Base-by-base conservation (phyloP, 495 filamentous ascomycete species). In the Podospora comata region DNA sequence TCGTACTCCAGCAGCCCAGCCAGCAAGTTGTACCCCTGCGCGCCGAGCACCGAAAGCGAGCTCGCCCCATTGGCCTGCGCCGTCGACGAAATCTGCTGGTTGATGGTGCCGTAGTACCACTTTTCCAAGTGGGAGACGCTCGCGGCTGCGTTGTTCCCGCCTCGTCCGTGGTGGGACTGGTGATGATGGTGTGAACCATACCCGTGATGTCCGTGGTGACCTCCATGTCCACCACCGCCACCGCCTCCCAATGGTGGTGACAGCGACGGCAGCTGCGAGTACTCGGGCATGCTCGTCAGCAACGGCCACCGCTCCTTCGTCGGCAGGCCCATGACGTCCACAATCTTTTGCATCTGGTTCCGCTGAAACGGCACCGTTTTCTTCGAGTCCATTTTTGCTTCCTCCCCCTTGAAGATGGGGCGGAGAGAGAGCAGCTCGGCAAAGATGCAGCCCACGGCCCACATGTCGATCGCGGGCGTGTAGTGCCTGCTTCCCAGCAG, bases 341-440 rank as follows among this genome's bases (percentile, higher is more conserved):
- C 92, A 65, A 99, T 99, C 77, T 97, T 97, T 75, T 93, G 92
- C 93, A 99, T 97, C 80, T 99, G 95, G 74, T 98, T 97, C 27
- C 93, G 88, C 78, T 99, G 95, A 74, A 99, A 99, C 0, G 95
- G 95, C 0, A 98, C 93, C 4, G 91, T 94, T 79, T 97, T 97
- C 77, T 98, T 98, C 77, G 84, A 90, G 77, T 98, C 96, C 92
- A 97, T 97, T 79, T 99, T 99, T 5, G 94, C 95, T 79, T 99
- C 95, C 74, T 99, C 95, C 4, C 95, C 95, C 73, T 99, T 99
- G 83, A 99, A 99, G 61, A 99, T 98, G 2, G 95, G 95, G 2
- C 94, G 88, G 6, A 99, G 82, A 11, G 91, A 92, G 0, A 99
- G 82, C 2, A 99, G 83, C 77, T 99, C 95, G 16, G 94, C 96